phyloP scores from a whole-genome alignment of 169 alveolate species.

The Eimeria nieschulzi region DNA sequence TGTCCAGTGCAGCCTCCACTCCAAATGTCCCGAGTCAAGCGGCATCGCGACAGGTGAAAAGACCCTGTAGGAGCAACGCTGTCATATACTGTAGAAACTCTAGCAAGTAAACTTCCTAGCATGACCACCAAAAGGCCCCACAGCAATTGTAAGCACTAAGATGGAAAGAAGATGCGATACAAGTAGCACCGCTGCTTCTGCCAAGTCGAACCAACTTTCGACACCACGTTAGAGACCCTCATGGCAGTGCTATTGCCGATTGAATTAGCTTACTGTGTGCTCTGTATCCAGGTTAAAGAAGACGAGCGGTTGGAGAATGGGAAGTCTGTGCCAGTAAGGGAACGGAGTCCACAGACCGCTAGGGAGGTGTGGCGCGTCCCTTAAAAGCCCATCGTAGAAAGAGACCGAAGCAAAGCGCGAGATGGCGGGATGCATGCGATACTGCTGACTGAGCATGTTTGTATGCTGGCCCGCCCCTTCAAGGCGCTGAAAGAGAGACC shows the following conservation, averaged over 20 bases:
- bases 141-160: no score
- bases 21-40: background rate
- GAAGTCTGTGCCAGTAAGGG: conserved; percentile 87
- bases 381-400: conserved; percentile 79
- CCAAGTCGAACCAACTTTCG: no score
- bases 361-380: conserved; percentile 74
- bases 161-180: no score
- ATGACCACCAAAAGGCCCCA: no score
- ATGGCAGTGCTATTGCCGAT: no score
- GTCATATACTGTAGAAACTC: no score
- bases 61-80: no score
- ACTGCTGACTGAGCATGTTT: conserved; percentile 91
- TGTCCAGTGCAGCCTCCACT: background rate
- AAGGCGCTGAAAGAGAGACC: conserved; percentile 93
- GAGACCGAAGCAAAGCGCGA: conserved; percentile 93
- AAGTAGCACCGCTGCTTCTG: no score
- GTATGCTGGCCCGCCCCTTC: conserved; percentile 88
- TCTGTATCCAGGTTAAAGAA: conserved; percentile 89
- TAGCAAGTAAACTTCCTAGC: no score
- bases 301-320: conserved; percentile 89
- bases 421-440: conserved; percentile 98
- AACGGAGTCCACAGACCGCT: conserved; percentile 80
- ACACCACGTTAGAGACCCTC: no score
- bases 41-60: no score
- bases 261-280: conserved; percentile 77